These are phyloP conservation scores for Haplosporangium sp. DNA, from an alignment of 371 early-diverging fungal genomes.

Conservation along the genomic window DNA sequence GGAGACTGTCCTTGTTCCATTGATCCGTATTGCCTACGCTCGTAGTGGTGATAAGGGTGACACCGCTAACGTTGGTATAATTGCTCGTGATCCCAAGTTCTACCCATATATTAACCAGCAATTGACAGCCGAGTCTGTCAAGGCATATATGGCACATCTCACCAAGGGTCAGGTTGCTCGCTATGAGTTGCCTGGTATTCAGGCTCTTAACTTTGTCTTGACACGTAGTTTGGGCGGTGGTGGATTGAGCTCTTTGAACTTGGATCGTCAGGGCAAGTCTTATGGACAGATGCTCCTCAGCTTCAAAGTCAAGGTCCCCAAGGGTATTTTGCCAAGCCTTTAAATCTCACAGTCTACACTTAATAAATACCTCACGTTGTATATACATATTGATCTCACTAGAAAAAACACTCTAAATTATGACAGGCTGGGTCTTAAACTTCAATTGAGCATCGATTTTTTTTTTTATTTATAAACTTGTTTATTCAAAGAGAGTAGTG, in stretches of 20 bases:
- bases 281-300: slow-evolving; percentile 77
- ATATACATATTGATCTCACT: too few relatives aligned
- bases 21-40: slow-evolving; percentile 75
- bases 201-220: slow-evolving; percentile 79
- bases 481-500: too few relatives aligned
- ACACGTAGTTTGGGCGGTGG: slow-evolving; percentile 79
- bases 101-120: slow-evolving; percentile 60
- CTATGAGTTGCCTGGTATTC: slow-evolving; percentile 73
- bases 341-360: slow-evolving; percentile 25
- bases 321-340: slow-evolving; percentile 61
- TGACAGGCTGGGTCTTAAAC: too few relatives aligned
- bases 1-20: slow-evolving; percentile 59
- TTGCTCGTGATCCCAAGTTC: slow-evolving; percentile 72
- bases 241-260: slow-evolving; percentile 72
- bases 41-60: slow-evolving; percentile 86
- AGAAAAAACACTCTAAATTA: too few relatives aligned
- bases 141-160: slow-evolving; percentile 73
- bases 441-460: too few relatives aligned
- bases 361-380: background rate
- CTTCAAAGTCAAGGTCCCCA: slow-evolving; percentile 71
- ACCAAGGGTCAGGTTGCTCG: slow-evolving; percentile 72
- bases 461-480: too few relatives aligned
- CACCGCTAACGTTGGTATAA: slow-evolving; percentile 77
- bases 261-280: slow-evolving; percentile 83
- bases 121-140: slow-evolving; percentile 62